Conservation (phyloP, 1,284 basidiomycete species). For the Sporisorium scitamineum region DNA sequence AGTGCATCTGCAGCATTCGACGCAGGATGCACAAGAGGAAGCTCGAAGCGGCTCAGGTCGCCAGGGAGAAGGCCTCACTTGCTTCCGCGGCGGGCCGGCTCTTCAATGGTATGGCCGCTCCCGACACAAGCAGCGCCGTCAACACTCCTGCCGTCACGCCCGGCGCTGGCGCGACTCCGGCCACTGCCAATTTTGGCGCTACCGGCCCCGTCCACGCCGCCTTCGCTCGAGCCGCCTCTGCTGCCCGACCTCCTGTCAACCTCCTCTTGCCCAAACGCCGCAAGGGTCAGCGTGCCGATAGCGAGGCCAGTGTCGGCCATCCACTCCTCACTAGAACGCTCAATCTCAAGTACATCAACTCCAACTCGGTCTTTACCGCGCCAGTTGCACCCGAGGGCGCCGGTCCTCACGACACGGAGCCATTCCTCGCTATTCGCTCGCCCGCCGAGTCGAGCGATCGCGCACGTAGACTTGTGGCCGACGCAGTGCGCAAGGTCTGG, state of each 20-base stretch:
- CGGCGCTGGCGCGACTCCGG: conserved; percentile 41
- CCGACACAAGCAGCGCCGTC: conserved; percentile 59
- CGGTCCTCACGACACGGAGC: conserved; percentile 50
- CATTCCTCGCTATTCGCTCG: conserved; percentile 64
- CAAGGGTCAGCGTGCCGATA: conserved; percentile 8
- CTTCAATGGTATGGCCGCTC: conserved; percentile 59
- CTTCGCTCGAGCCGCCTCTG: conserved; percentile 56
- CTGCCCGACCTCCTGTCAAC: conserved; percentile 48
- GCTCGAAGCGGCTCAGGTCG: conserved; percentile 51
- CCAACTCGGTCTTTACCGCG: conserved; percentile 52
- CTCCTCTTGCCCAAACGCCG: conserved; percentile 44
- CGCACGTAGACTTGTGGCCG: conserved; percentile 62
- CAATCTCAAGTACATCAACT: conserved; percentile 40
- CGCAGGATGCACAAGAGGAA: conserved; percentile 64
- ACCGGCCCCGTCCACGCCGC: conserved; percentile 52
- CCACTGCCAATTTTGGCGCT: conserved; percentile 48
- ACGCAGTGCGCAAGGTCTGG: conserved; percentile 66
- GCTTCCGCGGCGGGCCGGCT: conserved; percentile 52
- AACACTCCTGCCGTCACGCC: conserved; percentile 65
- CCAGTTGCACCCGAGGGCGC: conserved; percentile 58
- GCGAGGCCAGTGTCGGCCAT: conserved; percentile 5
- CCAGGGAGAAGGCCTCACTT: conserved; percentile 46
- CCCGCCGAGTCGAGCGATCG: conserved; percentile 61
- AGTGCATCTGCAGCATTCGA: conserved; percentile 62
- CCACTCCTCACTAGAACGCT: conserved; percentile 26